Conservation (phyloP, 257 asterid genomes). For the Anisodus tanguticus region DNA sequence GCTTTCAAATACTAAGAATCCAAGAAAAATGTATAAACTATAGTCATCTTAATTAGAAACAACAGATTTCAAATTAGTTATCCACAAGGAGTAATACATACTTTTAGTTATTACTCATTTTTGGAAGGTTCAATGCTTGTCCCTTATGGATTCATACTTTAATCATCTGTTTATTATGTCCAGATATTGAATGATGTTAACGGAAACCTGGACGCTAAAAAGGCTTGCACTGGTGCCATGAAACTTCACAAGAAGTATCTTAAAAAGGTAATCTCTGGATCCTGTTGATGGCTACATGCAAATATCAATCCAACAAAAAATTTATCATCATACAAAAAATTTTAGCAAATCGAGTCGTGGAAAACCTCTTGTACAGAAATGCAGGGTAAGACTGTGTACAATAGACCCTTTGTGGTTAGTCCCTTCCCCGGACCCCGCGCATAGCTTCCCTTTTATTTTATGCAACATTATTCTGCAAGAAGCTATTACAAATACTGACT, state of each 20-base stretch:
- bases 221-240: slow-evolving; percentile 77
- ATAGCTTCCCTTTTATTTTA: not conserved
- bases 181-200: slow-evolving; percentile 84
- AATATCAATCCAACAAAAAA: not conserved
- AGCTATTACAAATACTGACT: not conserved
- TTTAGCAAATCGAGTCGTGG: not conserved
- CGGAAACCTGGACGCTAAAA: slow-evolving; percentile 80
- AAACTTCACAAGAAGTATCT: slow-evolving; percentile 89
- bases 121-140: not conserved
- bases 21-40: not conserved
- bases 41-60: no score
- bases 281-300: not conserved
- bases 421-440: no score
- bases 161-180: slow-evolving; percentile 15
- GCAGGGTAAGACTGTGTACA: no score
- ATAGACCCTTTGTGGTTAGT: no score
- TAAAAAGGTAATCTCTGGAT: slow-evolving; percentile 54
- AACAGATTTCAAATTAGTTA: no score
- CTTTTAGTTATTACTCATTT: not conserved
- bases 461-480: slow-evolving; percentile 11
- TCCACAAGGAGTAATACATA: not conserved
- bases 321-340: not conserved
- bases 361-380: no score
- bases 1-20: not conserved
- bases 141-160: not conserved